phyloP scores from a whole-genome alignment of 768 basidiomycete genomes.

The Sutorius australiensis region DNA sequence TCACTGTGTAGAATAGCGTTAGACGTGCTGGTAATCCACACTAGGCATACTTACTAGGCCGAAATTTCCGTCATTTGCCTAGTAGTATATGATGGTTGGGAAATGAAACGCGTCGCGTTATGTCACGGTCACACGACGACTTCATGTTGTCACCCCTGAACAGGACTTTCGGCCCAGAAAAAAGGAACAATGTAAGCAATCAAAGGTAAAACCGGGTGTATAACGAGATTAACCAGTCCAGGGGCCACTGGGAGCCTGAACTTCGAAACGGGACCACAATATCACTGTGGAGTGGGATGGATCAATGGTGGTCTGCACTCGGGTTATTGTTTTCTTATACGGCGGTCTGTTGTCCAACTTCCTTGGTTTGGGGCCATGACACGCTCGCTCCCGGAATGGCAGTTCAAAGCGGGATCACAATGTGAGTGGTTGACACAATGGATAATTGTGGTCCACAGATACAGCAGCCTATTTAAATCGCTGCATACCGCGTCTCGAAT shows the following conservation, averaged over 20 bases:
- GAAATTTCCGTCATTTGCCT: constrained; percentile 43
- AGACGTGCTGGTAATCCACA: not conserved
- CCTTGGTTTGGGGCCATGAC: not conserved
- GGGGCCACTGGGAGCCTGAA: too few species aligned
- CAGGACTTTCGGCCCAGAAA: too few species aligned
- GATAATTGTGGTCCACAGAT: not conserved
- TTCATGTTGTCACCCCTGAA: too few species aligned
- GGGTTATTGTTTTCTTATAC: not conserved
- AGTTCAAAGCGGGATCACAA: not conserved
- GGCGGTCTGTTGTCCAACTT: too few species aligned
- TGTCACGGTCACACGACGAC: constrained; percentile 15
- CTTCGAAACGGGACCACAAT: not conserved
- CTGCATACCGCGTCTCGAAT: not conserved
- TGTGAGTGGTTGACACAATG: not conserved
- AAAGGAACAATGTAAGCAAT: too few species aligned
- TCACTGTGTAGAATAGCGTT: constrained; percentile 39
- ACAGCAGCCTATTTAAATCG: not conserved
- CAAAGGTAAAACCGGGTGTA: too few species aligned
- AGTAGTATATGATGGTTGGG: not conserved
- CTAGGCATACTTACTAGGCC: constrained; percentile 44
- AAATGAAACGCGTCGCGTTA: constrained; percentile 29
- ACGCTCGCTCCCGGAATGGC: not conserved
- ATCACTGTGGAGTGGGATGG: not conserved
- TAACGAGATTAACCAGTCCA: too few species aligned
- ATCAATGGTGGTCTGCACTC: not conserved